Conservation (phyloP, 257 asterid genomes). For the Hygrophila difformis region DNA sequence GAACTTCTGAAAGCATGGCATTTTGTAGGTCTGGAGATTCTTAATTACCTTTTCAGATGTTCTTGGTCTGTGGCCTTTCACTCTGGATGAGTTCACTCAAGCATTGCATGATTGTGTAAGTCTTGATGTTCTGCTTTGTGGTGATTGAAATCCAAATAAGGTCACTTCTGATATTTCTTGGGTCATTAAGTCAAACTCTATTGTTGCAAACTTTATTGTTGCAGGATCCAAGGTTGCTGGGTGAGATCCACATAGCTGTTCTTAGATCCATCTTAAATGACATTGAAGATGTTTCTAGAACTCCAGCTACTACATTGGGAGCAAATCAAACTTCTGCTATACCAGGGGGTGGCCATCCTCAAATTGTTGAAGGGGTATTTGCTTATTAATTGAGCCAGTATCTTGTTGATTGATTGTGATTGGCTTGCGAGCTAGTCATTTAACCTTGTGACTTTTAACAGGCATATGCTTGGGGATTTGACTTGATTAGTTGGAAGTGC, state of each 20-base stretch:
- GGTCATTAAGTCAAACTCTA: too few relatives aligned
- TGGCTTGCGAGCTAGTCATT: constrained; percentile 13
- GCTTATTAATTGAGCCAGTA: constrained; percentile 3
- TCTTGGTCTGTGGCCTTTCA: constrained; percentile 90
- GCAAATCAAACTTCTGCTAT: constrained; percentile 46
- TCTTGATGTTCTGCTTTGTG: background rate
- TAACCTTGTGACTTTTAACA: constrained; percentile 21
- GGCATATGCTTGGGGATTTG: constrained; percentile 96
- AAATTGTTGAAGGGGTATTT: constrained; percentile 80
- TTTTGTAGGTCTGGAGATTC: constrained; percentile 77
- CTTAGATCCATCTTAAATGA: constrained; percentile 64
- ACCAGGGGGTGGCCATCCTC: constrained; percentile 76
- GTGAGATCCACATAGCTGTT: constrained; percentile 79
- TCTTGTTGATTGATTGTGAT: constrained; percentile 14
- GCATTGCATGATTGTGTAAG: constrained; percentile 71
- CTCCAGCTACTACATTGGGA: constrained; percentile 34
- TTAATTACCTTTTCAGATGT: constrained; percentile 78
- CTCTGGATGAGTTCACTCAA: constrained; percentile 78
- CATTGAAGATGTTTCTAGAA: constrained; percentile 74
- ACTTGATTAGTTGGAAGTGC: constrained; percentile 71
- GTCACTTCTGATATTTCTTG: too few relatives aligned
- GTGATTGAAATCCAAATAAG: too few relatives aligned
- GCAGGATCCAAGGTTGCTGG: constrained; percentile 80
- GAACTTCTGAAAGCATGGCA: constrained; percentile 10
- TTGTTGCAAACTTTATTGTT: background rate